These are phyloP conservation scores for Ganoderma resinaceum DNA, from an alignment of 1,284 basidiomycete genomes.

Conservation along the genomic window DNA sequence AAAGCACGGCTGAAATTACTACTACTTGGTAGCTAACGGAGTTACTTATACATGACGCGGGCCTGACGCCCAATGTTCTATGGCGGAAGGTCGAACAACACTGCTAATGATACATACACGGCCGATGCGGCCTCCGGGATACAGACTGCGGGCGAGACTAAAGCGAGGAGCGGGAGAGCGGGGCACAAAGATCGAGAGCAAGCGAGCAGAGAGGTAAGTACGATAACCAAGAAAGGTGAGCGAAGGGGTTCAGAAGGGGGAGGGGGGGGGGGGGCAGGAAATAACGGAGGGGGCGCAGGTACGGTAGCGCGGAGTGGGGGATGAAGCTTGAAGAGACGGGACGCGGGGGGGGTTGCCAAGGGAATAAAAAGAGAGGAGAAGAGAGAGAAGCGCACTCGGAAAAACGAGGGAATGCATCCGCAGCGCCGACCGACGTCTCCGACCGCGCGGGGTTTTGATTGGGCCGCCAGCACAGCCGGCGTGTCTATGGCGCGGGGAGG, in stretches of 20 bases:
- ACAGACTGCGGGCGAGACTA: not conserved
- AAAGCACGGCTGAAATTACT: not conserved
- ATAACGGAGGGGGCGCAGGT: not conserved
- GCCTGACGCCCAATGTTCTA: not conserved
- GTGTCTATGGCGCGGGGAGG: not conserved
- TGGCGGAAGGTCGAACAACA: not conserved
- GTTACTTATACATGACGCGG: not conserved
- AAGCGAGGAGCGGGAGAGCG: not conserved
- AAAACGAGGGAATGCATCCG: conserved; percentile 4
- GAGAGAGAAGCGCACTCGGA: not conserved
- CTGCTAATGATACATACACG: not conserved
- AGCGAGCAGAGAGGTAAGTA: not conserved
- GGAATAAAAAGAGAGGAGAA: not conserved
- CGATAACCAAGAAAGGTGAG: not conserved
- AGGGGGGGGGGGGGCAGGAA: too few species aligned
- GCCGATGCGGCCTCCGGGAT: not conserved
- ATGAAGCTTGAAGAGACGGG: not conserved
- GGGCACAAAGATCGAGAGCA: not conserved
- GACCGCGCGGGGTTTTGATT: not conserved
- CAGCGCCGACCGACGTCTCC: too few species aligned
- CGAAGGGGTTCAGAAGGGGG: not conserved
- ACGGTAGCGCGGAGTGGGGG: not conserved
- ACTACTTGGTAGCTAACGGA: not conserved
- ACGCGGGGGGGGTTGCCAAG: not conserved
- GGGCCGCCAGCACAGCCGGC: conserved; percentile 3